Percentiles rank a stretch among this genome's conserved stretches.
These are phyloP conservation scores for Myrmaecium sp. DNA, from an alignment of 2,329 filamentous ascomycete species.

Conservation along the genomic window DNA sequence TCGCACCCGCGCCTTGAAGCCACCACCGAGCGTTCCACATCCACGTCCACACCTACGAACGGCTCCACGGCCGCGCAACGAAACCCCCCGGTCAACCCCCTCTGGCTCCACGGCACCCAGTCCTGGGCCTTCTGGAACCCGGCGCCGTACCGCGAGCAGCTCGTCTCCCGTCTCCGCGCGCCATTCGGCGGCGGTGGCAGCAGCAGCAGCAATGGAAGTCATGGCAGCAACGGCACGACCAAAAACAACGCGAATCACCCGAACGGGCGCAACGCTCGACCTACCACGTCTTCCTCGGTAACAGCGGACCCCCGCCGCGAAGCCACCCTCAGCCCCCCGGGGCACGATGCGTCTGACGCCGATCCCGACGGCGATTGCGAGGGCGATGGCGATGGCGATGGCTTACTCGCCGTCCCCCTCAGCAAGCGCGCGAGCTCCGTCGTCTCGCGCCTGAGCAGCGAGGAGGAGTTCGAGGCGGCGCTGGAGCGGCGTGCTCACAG, in stretches of 20 bases:
- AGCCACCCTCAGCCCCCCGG: too few relatives aligned
- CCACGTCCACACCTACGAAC: constrained; percentile 9
- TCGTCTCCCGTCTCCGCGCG: background rate
- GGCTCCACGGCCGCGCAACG: constrained; percentile 9
- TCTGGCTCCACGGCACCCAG: constrained; percentile 33
- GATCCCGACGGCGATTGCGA: too few relatives aligned
- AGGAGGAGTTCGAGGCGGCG: too few relatives aligned
- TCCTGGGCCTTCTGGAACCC: constrained; percentile 38
- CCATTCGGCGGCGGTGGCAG: constrained; percentile 4
- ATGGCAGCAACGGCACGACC: constrained; percentile 2
- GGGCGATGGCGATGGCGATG: too few relatives aligned
- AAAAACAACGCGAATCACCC: background rate
- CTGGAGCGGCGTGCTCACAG: too few relatives aligned
- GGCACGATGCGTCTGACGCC: too few relatives aligned
- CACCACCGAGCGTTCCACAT: constrained; percentile 1
- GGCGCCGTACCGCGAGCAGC: constrained; percentile 10
- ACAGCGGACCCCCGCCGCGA: too few relatives aligned
- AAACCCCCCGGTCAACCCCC: constrained; percentile 21
- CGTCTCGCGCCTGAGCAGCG: too few relatives aligned
- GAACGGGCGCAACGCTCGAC: background rate
- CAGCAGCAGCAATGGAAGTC: background rate
- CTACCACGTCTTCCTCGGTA: background rate
- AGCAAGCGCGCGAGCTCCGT: too few relatives aligned
- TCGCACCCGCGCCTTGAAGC: background rate
- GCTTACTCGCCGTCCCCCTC: too few relatives aligned